Conservation (phyloP, 2,329 filamentous ascomycete species). For the Penicillium sp. region DNA sequence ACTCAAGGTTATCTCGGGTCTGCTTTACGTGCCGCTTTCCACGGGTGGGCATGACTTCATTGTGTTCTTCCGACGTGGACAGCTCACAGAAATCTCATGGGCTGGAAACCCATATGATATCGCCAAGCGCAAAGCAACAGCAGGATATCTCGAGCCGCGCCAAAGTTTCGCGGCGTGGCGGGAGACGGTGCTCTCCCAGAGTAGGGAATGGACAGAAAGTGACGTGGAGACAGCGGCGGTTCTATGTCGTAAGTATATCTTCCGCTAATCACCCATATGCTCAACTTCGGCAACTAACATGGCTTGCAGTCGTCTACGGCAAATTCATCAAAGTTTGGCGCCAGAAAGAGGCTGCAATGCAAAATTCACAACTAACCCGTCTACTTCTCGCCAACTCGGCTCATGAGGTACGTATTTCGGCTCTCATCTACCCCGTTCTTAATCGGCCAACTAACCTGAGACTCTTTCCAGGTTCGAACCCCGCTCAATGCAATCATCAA, state of each 20-base stretch:
- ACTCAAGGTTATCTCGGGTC: constrained; percentile 70
- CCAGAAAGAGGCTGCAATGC: constrained; percentile 79
- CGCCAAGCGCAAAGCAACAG: constrained; percentile 74
- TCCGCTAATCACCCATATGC: not conserved
- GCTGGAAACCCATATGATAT: constrained; percentile 54
- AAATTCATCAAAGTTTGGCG: constrained; percentile 91
- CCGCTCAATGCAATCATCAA: constrained; percentile 93
- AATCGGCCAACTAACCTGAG: not conserved
- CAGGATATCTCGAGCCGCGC: constrained; percentile 71
- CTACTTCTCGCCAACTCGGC: constrained; percentile 82
- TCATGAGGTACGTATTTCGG: constrained; percentile 60
- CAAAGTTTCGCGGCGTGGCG: constrained; percentile 75
- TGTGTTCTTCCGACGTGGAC: constrained; percentile 76
- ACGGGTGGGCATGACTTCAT: constrained; percentile 77
- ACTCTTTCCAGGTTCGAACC: constrained; percentile 60
- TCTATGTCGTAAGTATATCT: constrained; percentile 52
- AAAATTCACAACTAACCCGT: constrained; percentile 75
- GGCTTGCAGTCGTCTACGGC: constrained; percentile 64
- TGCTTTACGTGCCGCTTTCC: constrained; percentile 78
- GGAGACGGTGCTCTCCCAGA: constrained; percentile 79
- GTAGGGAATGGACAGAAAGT: constrained; percentile 82
- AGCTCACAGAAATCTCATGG: constrained; percentile 79
- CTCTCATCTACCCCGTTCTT: not conserved
- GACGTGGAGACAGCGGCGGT: constrained; percentile 86
- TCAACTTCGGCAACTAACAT: not conserved